Base-by-base conservation (phyloP, 2,329 filamentous ascomycete genomes). In the Hypoxylon sp. region DNA sequence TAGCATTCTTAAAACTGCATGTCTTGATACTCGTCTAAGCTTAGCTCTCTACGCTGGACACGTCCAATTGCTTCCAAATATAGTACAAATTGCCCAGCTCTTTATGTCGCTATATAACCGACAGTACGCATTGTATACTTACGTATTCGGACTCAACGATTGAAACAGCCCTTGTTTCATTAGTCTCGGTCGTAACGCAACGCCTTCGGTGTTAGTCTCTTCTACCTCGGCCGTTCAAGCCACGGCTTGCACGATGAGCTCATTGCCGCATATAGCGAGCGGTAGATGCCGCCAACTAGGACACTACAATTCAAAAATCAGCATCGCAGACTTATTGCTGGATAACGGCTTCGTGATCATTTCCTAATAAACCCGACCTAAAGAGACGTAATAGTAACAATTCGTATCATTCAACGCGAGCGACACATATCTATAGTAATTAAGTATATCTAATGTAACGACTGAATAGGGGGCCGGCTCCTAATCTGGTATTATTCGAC, bases 401-500 rank as follows among this genome's bases (percentile, higher is more conserved):
- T 37, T 57, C 48, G 19, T 43, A 29, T 23, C 52, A 58, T 64
- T 34, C 21, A 46, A 50, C 41, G 48, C 29, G 21, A 52, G 27
- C 19, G 56, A 50, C 23, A 45, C 48, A 34, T 63, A 59, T 67
- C 65, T 64, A 64, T 64, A 29, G 29, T 47, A 54, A 64, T 65
- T 62, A 59, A 55, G 54, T 65, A 63, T 68, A 56, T 65, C 64
- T 65, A 60, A 60, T 41, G 62, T 68, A 68, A 61, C 54, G 65
- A 68, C 65, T 68, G 62, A 41, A 65, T 29, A 51, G 54, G 62
- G 58, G 53, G 32, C 54, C 58, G 45, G 50, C 48, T 51, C 53
- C 29, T 60, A 55, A 43, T 47, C 32, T 59, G 45, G 46, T 37
- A 65, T 65, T 59, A 62, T 41, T 50, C 56, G 52, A 64, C 55